phyloP scores from a whole-genome alignment of 163 green algal genomes.

The Coccomyxa subellipsoidea region DNA sequence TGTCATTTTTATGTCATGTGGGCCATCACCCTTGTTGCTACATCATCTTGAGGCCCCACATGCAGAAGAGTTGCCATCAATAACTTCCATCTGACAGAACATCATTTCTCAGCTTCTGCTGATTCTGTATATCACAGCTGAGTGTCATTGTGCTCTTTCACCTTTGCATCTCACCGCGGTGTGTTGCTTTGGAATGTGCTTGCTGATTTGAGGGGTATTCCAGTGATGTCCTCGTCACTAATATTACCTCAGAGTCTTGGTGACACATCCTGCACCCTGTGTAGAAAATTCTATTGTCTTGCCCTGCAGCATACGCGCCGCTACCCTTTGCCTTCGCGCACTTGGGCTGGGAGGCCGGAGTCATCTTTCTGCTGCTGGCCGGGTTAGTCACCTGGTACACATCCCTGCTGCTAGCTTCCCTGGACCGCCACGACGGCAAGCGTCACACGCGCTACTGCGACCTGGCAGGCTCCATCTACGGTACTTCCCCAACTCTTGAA shows the following conservation, averaged over 20 bases:
- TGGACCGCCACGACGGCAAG: slow-evolving; percentile 33
- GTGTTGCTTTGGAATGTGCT: no score
- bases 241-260: no score
- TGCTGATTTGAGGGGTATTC: no score
- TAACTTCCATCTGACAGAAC: background rate
- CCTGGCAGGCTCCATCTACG: slow-evolving; percentile 15
- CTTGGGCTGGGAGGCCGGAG: slow-evolving; percentile 28
- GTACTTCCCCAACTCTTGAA: background rate
- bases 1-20: background rate
- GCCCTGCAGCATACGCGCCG: slow-evolving; percentile 32
- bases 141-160: no score
- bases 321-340: slow-evolving; percentile 38
- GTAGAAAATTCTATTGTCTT: no score
- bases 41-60: background rate
- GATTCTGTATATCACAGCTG: no score
- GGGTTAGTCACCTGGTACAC: slow-evolving; percentile 29
- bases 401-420: slow-evolving; percentile 33
- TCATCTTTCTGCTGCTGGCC: slow-evolving; percentile 27
- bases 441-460: background rate
- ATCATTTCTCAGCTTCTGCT: background rate
- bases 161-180: no score
- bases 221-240: no score
- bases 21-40: background rate
- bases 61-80: background rate
- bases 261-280: no score